Evolutionary conservation across 2,329 filamentous ascomycete species (phyloP).

Genomic region (Paraphoma chrysanthemicola): DNA sequence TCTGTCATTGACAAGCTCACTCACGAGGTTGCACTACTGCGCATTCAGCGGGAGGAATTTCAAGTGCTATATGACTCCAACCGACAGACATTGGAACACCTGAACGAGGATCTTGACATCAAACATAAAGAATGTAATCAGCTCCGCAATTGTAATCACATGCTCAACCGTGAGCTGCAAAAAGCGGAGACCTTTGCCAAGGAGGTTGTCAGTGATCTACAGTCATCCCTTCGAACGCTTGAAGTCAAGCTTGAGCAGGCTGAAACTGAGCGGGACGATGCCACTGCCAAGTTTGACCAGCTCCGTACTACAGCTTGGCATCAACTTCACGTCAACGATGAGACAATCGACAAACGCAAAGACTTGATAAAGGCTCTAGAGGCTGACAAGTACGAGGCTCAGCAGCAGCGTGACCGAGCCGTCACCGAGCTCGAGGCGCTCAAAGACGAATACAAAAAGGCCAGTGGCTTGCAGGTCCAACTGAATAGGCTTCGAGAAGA

Average conservation of each 20-base stretch:
- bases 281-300: neutral
- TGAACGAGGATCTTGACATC: neutral
- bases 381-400: neutral
- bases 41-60: neutral
- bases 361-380: neutral
- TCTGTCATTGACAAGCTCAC: neutral
- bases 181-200: neutral
- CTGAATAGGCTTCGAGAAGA: neutral
- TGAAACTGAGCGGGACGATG: neutral
- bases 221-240: neutral
- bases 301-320: neutral
- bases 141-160: neutral
- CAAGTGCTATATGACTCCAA: neutral
- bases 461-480: neutral
- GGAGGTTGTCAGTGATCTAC: neutral
- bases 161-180: neutral
- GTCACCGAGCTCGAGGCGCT: neutral
- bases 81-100: neutral
- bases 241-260: neutral
- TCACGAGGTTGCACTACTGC: neutral
- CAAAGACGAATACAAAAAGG: neutral
- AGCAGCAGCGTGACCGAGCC: neutral
- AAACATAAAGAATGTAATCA: neutral
- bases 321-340: neutral
- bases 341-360: neutral